These are phyloP conservation scores for Fulvia fulva DNA, from an alignment of 2,329 filamentous ascomycete species.

Conservation along the genomic window DNA sequence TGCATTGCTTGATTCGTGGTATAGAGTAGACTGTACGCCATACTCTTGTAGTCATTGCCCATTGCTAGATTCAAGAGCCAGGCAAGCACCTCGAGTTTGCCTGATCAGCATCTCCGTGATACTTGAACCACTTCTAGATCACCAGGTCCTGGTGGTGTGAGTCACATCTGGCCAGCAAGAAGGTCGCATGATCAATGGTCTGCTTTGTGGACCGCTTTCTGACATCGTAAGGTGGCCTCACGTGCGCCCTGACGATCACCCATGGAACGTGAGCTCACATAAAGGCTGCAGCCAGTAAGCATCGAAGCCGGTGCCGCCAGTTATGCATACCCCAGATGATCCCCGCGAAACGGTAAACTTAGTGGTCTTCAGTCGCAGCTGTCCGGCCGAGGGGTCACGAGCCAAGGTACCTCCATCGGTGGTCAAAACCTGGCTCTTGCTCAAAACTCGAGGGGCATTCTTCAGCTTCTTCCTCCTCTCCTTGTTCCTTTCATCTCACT, in stretches of 20 bases:
- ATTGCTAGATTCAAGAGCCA: background rate
- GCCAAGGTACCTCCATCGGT: background rate
- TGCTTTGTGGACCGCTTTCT: background rate
- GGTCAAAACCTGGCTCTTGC: background rate
- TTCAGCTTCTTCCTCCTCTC: background rate
- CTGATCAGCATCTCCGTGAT: background rate
- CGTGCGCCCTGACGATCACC: background rate
- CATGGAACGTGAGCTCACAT: background rate
- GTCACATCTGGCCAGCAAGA: background rate
- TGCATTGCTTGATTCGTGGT: background rate
- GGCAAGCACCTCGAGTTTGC: too few relatives aligned
- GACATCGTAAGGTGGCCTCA: background rate
- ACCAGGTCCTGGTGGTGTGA: background rate
- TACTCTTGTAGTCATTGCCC: background rate
- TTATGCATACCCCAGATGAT: background rate
- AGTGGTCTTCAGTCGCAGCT: background rate
- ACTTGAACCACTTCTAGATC: too few relatives aligned
- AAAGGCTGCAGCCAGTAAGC: background rate
- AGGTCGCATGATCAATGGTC: background rate
- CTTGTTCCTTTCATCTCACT: slow-evolving; percentile 4
- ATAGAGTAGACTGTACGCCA: background rate
- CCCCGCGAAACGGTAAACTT: background rate
- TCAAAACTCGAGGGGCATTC: too few relatives aligned
- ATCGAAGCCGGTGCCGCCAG: too few relatives aligned
- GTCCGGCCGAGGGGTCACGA: background rate